These are phyloP conservation scores for Boletus putidus DNA, from an alignment of 1,284 basidiomycete genomes.

Conservation along the genomic window DNA sequence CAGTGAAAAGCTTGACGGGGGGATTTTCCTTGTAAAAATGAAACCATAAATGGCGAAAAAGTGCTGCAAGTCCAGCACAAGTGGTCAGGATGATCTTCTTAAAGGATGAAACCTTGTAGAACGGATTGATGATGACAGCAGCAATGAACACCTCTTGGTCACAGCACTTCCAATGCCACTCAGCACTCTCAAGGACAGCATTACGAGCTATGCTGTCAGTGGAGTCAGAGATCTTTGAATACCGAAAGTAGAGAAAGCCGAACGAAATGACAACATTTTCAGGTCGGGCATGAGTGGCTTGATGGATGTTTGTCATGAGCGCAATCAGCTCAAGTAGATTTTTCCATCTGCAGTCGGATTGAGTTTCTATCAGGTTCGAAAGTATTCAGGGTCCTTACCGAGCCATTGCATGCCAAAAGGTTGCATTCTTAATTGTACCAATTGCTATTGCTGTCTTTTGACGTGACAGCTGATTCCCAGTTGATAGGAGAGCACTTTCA, in stretches of 20 bases:
- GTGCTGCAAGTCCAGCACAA: background rate
- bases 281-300: conserved; percentile 5
- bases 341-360: conserved; percentile 3
- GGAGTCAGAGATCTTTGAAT: background rate
- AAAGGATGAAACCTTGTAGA: conserved; percentile 3
- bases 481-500: background rate
- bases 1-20: conserved; percentile 5
- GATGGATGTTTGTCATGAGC: conserved; percentile 12
- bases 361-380: no score
- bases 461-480: no score
- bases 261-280: conserved; percentile 12
- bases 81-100: background rate
- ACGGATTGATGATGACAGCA: conserved; percentile 10
- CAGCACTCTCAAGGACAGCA: conserved; percentile 10
- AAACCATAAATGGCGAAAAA: conserved; percentile 10
- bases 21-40: background rate
- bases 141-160: conserved; percentile 18
- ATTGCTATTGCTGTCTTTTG: conserved; percentile 4
- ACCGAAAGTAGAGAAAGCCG: conserved; percentile 8
- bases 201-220: background rate
- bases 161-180: conserved; percentile 3
- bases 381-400: no score
- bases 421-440: conserved; percentile 5
- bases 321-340: conserved; percentile 13
- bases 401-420: conserved; percentile 16